phyloP scores from a whole-genome alignment of 2,329 filamentous ascomycete species.

The Ophiocordyceps robertsii region DNA sequence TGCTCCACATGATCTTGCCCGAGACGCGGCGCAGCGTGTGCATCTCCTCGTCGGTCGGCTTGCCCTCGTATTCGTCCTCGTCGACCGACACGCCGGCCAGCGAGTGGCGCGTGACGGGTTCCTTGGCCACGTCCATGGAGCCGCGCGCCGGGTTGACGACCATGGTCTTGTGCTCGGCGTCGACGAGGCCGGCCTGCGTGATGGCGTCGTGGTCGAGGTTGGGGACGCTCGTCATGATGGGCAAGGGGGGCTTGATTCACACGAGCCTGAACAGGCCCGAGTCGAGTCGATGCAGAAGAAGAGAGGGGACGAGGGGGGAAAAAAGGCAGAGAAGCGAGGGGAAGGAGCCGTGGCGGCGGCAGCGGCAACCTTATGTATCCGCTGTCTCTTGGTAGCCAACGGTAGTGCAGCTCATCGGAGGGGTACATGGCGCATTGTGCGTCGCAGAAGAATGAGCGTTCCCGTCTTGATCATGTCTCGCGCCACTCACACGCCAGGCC shows the following conservation, averaged over 20 bases:
- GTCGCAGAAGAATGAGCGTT: no score
- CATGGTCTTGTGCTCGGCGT: constrained; percentile 16
- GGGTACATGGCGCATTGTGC: no score
- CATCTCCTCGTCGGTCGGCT: constrained; percentile 49
- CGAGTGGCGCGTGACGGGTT: constrained; percentile 5
- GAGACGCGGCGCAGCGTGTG: constrained; percentile 48
- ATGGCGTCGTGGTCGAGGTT: constrained; percentile 24
- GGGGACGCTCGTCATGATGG: constrained; percentile 19
- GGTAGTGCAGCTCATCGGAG: no score
- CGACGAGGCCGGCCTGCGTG: constrained; percentile 16
- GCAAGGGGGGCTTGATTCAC: background rate
- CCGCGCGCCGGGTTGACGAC: constrained; percentile 12
- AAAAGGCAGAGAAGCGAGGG: background rate
- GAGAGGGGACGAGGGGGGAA: background rate
- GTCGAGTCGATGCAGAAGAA: background rate
- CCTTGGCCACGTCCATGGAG: constrained; percentile 13
- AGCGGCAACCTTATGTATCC: background rate
- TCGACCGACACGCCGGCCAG: constrained; percentile 6
- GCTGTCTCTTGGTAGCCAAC: no score
- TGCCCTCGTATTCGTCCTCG: constrained; percentile 19
- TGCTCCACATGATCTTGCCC: constrained; percentile 48
- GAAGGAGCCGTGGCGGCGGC: background rate
- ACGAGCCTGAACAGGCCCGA: background rate
- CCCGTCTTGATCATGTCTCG: no score
- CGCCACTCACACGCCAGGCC: background rate